Evolutionary conservation across 768 basidiomycete genomes (phyloP).

Genomic region (Pleurotus pulmonarius): DNA sequence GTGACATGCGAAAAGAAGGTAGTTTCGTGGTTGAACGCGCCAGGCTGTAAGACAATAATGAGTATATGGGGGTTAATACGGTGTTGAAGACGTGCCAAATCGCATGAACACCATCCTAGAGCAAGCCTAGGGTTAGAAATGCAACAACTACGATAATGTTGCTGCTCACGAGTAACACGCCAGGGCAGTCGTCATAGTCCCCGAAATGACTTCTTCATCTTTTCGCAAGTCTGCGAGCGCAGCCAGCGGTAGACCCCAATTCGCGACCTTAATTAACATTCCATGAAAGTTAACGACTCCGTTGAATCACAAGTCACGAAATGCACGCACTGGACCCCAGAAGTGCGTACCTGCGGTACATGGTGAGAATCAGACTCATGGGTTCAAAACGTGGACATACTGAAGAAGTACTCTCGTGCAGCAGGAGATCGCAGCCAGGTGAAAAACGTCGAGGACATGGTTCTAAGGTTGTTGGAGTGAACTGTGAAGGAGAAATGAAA

Average conservation of each 20-base stretch:
- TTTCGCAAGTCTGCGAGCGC: conserved; percentile 87
- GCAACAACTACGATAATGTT: conserved; percentile 4
- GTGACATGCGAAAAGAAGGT: conserved; percentile 93
- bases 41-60: conserved; percentile 54
- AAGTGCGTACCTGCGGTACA: conserved; percentile 80
- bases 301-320: conserved; percentile 9
- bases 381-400: conserved; percentile 40
- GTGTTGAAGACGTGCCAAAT: conserved; percentile 56
- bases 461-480: not conserved
- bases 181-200: conserved; percentile 92
- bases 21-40: conserved; percentile 94
- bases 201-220: conserved; percentile 96
- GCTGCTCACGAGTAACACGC: conserved; percentile 84
- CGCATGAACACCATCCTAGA: conserved; percentile 86
- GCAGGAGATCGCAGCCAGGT: conserved; percentile 91
- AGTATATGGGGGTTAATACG: conserved; percentile 4
- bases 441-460: conserved; percentile 82
- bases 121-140: conserved; percentile 8
- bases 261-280: conserved; percentile 67
- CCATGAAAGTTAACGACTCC: conserved; percentile 11
- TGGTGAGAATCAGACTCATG: conserved; percentile 4
- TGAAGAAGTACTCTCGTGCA: conserved; percentile 92
- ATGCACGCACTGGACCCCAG: conserved; percentile 88
- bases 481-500: too few species aligned
- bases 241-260: conserved; percentile 97